Conservation (phyloP, 148 eudicot genomes). For the Rhododendron ferrugineum region DNA sequence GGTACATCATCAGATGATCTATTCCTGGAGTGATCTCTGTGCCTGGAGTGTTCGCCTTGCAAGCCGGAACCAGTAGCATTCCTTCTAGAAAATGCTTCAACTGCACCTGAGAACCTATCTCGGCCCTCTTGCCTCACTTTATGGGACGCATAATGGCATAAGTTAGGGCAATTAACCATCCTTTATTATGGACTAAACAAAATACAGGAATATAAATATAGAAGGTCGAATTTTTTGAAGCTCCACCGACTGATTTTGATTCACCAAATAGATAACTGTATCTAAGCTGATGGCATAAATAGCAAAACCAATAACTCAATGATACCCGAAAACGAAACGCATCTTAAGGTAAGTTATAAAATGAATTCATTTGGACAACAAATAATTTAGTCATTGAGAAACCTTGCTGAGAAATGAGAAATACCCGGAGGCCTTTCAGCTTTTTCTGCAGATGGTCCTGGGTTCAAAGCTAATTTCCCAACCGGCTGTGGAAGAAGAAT, state of each 20-base stretch:
- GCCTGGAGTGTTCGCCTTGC: conserved; percentile 57
- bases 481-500: conserved; percentile 43
- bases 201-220: background rate
- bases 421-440: conserved; percentile 34
- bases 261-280: background rate
- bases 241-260: background rate
- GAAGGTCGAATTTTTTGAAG: background rate
- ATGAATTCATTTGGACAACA: background rate
- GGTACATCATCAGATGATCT: conserved; percentile 47
- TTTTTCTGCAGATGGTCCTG: conserved; percentile 80
- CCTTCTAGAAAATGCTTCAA: conserved; percentile 72
- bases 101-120: conserved; percentile 72
- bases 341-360: background rate
- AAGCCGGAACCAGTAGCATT: conserved; percentile 44
- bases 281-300: background rate
- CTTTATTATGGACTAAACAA: background rate
- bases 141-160: background rate
- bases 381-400: background rate
- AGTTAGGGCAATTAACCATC: background rate
- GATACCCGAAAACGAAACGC: background rate
- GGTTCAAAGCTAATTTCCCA: conserved; percentile 51
- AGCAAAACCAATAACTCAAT: background rate
- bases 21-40: conserved; percentile 39
- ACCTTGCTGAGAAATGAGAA: background rate
- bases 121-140: conserved; percentile 65